phyloP scores from a whole-genome alignment of 2,329 filamentous ascomycete species.

The Venturiaceae sp. region DNA sequence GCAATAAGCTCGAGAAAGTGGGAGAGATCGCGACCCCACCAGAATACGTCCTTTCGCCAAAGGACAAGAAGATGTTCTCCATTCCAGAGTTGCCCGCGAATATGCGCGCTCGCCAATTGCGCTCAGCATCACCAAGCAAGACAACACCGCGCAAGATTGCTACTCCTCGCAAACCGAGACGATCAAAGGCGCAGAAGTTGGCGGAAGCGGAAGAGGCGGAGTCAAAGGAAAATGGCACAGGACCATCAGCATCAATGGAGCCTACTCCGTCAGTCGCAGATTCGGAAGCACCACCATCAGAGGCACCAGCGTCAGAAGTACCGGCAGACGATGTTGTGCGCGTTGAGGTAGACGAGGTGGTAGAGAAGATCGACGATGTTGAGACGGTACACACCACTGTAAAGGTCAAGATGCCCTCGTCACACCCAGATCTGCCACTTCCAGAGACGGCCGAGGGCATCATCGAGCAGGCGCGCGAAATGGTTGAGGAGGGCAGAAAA shows the following conservation, averaged over 20 bases:
- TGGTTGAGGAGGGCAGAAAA: conserved; percentile 67
- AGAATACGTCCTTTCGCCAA: conserved; percentile 52
- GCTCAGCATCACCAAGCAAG: conserved; percentile 50
- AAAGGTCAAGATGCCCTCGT: conserved; percentile 64
- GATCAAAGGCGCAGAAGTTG: conserved; percentile 13
- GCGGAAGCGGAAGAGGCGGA: conserved; percentile 19
- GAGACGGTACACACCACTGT: conserved; percentile 65
- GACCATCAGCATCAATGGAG: neutral
- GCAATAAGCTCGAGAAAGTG: conserved; percentile 47
- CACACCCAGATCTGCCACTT: conserved; percentile 55
- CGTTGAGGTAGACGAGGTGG: conserved; percentile 59
- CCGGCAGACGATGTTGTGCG: conserved; percentile 40
- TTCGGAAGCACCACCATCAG: conserved; percentile 11
- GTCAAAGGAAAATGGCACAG: conserved; percentile 27
- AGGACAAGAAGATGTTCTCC: conserved; percentile 19
- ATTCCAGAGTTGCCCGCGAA: conserved; percentile 17
- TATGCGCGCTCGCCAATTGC: conserved; percentile 41
- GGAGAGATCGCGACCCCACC: conserved; percentile 68
- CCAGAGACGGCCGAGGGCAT: conserved; percentile 73
- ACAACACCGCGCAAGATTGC: conserved; percentile 41
- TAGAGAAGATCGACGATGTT: conserved; percentile 46
- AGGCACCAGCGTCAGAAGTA: neutral
- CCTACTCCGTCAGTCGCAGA: conserved; percentile 1
- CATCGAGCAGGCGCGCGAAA: conserved; percentile 77
- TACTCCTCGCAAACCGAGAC: conserved; percentile 21